Evolutionary conservation across 495 filamentous ascomycete species (phyloP), one percentile per base, ranked within the genome.

Genomic region (Rhizodiscina lignyota): DNA sequence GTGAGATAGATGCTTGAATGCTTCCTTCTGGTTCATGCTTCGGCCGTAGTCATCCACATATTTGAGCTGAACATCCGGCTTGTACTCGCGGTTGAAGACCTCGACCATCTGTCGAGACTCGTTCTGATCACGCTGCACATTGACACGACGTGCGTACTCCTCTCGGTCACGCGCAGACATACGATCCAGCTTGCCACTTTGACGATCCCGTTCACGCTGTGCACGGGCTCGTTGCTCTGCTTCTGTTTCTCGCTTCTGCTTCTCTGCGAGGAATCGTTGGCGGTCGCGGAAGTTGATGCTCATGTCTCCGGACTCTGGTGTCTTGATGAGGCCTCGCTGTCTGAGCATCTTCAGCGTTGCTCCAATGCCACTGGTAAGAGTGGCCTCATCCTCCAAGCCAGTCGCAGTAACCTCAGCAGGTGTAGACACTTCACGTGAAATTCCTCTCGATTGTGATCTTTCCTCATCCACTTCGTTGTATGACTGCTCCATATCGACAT

Each of bases 141-240:
- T 97, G 59, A 91, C 79, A 51, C 72, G 72, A 4, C 81, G 74
- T 0, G 83, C 77, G 56, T 83, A 75, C 36, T 91, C 84, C 52
- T 97, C 86, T n/a, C 82, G 72, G 51, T 97, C 89, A 18, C 80
- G 74, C 8, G 74, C 74, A 6, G 80, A 78, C 83, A 96, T 86
- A 29, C 73, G 68, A 47, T 93, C 83, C 19, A 91, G 70, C 18
- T 74, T 72, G 31, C 83, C 86, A 21, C 70, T 82, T 28, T 73
- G 59, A 33, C 89, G 77, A 48, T 94, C 89, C 4, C 76, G 70
- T 56, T 94, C 84, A 48, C 89, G 80, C 54, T 94, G 82, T 21
- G 66, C 49, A n/a, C 77, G 76, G 8, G 86, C 82, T 15, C 76
- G 68, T 24, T 72, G 67, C 47, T 94, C 87, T 31, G 79, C 74